phyloP scores from a whole-genome alignment of 1,284 basidiomycete genomes.

The Rhodotorula glutinis region DNA sequence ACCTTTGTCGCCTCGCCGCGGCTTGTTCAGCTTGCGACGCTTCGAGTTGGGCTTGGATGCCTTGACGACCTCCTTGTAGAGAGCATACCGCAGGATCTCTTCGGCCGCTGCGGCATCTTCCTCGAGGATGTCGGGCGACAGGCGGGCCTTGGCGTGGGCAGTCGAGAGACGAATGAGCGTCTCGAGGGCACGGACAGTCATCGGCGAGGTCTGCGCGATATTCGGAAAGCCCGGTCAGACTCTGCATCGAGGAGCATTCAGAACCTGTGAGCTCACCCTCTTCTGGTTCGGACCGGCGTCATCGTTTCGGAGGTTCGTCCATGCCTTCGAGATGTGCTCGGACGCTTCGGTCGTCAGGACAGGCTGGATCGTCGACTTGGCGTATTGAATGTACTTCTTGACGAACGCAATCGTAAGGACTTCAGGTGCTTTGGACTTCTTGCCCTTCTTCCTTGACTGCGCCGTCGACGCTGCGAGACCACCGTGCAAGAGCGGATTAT shows the following conservation, averaged over 20 bases:
- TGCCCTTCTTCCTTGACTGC: constrained; percentile 42
- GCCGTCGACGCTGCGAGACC: constrained; percentile 63
- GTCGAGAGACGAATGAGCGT: constrained; percentile 97
- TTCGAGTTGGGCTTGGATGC: constrained; percentile 57
- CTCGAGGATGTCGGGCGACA: constrained; percentile 80
- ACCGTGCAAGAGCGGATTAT: constrained; percentile 89
- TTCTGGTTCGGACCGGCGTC: constrained; percentile 86
- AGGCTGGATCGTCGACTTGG: constrained; percentile 82
- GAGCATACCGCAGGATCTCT: constrained; percentile 90
- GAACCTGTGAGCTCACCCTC: constrained; percentile 57
- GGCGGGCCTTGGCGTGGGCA: constrained; percentile 92
- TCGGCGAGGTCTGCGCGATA: constrained; percentile 75
- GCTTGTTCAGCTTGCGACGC: constrained; percentile 46
- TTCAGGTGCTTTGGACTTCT: constrained; percentile 61
- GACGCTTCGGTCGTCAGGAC: constrained; percentile 87
- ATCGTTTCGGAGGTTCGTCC: constrained; percentile 87
- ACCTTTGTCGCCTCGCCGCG: constrained; percentile 49
- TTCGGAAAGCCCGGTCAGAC: background rate
- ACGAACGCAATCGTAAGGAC: constrained; percentile 90
- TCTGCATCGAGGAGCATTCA: background rate
- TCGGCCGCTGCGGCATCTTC: constrained; percentile 87
- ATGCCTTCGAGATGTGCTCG: constrained; percentile 90
- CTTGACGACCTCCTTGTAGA: constrained; percentile 96
- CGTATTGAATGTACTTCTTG: constrained; percentile 98
- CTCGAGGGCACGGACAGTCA: constrained; percentile 97